A percentile compares a stretch with the other conserved stretches of the same genome.
Evolutionary conservation across 1,284 basidiomycete species (phyloP).

Genomic region (Pascua guehoae): DNA sequence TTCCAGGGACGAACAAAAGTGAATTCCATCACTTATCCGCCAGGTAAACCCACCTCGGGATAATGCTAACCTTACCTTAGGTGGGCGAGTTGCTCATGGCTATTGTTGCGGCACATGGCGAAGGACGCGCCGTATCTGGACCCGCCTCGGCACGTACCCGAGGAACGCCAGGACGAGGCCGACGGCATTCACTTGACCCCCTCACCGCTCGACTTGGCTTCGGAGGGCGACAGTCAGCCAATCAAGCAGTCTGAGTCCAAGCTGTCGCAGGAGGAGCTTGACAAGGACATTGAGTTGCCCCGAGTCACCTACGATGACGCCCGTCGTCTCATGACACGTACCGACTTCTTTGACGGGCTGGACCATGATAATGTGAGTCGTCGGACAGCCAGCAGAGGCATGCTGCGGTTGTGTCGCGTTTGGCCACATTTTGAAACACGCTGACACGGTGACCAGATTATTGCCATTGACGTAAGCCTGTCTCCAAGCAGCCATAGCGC

Average conservation of each 20-base stretch:
- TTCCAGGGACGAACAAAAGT: slow-evolving; percentile 62
- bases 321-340: slow-evolving; percentile 69
- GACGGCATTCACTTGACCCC: slow-evolving; percentile 11
- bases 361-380: slow-evolving; percentile 47
- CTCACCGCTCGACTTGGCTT: slow-evolving; percentile 5
- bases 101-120: slow-evolving; percentile 67
- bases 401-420: slow-evolving; percentile 2
- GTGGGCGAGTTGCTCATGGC: slow-evolving; percentile 63
- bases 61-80: neutral
- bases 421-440: neutral
- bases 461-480: slow-evolving; percentile 66
- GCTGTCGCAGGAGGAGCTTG: slow-evolving; percentile 14
- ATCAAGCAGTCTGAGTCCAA: neutral
- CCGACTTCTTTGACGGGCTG: slow-evolving; percentile 68
- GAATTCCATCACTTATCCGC: slow-evolving; percentile 50
- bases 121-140: slow-evolving; percentile 8
- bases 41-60: neutral
- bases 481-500: too few species aligned
- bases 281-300: slow-evolving; percentile 33
- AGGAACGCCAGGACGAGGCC: neutral
- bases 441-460: slow-evolving; percentile 55
- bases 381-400: neutral
- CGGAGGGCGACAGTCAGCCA: slow-evolving; percentile 1
- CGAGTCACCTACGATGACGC: slow-evolving; percentile 45
- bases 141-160: neutral